Percentiles rank a stretch among this genome's conserved stretches.
These are phyloP conservation scores for Akanthomyces lecanii DNA, from an alignment of 2,329 filamentous ascomycete species.

Conservation along the genomic window DNA sequence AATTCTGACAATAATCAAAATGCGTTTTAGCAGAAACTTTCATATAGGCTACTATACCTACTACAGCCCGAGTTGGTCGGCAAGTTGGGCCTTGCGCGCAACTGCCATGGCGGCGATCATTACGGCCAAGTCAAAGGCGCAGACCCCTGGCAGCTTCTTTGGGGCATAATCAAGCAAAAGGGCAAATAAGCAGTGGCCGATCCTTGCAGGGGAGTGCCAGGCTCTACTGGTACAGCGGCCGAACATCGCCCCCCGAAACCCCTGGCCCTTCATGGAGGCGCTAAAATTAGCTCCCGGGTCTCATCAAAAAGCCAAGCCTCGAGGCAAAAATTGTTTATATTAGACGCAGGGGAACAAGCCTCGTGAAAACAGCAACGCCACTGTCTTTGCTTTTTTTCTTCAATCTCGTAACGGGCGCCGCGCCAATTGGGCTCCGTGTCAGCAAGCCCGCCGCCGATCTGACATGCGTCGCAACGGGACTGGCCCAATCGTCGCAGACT, in stretches of 20 bases:
- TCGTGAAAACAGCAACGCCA: not conserved
- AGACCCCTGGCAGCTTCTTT: too few relatives aligned
- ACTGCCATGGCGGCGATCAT: too few relatives aligned
- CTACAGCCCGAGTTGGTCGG: too few relatives aligned
- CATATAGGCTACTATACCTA: too few relatives aligned
- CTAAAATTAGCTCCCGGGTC: slow-evolving; percentile 8
- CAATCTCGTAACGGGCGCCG: not conserved
- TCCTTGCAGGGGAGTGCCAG: not conserved
- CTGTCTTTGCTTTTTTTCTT: not conserved
- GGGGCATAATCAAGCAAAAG: too few relatives aligned
- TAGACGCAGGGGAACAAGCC: not conserved
- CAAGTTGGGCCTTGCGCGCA: too few relatives aligned
- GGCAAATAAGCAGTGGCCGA: not conserved
- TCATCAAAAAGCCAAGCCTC: slow-evolving; percentile 8
- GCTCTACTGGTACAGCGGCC: not conserved
- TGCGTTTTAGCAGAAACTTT: too few relatives aligned
- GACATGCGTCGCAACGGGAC: not conserved
- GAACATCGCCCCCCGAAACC: not conserved
- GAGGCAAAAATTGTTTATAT: not conserved
- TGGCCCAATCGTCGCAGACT: not conserved
- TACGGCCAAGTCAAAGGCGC: too few relatives aligned
- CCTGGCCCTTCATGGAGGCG: not conserved
- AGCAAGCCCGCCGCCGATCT: not conserved
- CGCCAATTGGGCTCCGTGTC: not conserved
- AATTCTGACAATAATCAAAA: too few relatives aligned